Percentiles rank a stretch among this genome's conserved stretches.
Evolutionary conservation across 2,329 filamentous ascomycete genomes (phyloP).

Genomic region (Plenodomus tracheiphilus): DNA sequence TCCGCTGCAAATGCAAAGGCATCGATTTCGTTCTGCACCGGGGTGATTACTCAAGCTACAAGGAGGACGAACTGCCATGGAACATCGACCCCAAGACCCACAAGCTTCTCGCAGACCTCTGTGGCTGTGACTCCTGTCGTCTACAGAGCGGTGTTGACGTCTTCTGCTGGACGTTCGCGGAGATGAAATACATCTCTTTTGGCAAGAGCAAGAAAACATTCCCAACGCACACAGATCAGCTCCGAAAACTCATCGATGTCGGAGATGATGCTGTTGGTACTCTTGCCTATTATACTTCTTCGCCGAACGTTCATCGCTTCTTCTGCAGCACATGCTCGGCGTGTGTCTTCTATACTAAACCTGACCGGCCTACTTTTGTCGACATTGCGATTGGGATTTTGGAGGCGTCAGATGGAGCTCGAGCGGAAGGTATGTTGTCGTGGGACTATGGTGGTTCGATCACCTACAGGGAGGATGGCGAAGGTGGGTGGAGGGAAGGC

Average conservation of each 20-base stretch:
- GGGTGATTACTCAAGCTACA: conserved; percentile 30
- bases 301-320: conserved; percentile 51
- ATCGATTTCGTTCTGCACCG: conserved; percentile 48
- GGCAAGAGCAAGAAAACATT: conserved; percentile 20
- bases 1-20: conserved; percentile 55
- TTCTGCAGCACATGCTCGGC: conserved; percentile 56
- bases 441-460: conserved; percentile 47
- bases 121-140: conserved; percentile 56
- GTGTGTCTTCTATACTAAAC: conserved; percentile 50
- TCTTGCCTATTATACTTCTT: conserved; percentile 50
- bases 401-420: conserved; percentile 49
- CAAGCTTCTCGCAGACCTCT: conserved; percentile 47
- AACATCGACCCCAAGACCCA: conserved; percentile 51
- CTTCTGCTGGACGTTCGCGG: conserved; percentile 51
- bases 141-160: conserved; percentile 49
- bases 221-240: conserved; percentile 31
- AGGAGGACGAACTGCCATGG: conserved; percentile 43
- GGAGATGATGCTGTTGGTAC: conserved; percentile 49
- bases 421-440: conserved; percentile 50
- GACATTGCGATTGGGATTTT: conserved; percentile 54
- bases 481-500: conserved; percentile 49
- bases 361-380: conserved; percentile 46
- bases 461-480: conserved; percentile 34
- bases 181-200: conserved; percentile 48
- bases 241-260: conserved; percentile 43